Conservation (phyloP, 2,329 filamentous ascomycete species). For the Aspergillus fijiensis region DNA sequence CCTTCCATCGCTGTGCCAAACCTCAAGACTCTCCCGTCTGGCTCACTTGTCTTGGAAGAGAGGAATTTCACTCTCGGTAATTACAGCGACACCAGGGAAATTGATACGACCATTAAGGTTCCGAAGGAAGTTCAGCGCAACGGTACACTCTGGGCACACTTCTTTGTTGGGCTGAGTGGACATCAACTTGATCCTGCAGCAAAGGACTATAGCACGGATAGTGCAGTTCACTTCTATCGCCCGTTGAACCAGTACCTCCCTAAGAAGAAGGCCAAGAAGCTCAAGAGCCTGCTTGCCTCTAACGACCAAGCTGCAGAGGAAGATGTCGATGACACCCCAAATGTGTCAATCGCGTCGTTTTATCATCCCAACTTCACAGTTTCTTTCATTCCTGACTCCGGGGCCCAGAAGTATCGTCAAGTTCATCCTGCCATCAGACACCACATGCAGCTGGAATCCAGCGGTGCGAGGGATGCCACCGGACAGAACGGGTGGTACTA, state of each 20-base stretch:
- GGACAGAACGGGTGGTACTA: constrained; percentile 93
- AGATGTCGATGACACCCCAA: constrained; percentile 55
- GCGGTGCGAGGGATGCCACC: constrained; percentile 74
- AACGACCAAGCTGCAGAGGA: constrained; percentile 51
- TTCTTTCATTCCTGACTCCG: constrained; percentile 78
- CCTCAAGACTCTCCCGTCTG: constrained; percentile 63
- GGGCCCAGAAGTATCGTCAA: constrained; percentile 64
- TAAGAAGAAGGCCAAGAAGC: constrained; percentile 88
- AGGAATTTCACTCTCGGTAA: constrained; percentile 76
- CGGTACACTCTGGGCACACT: constrained; percentile 91
- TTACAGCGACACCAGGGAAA: constrained; percentile 72
- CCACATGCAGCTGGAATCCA: constrained; percentile 76
- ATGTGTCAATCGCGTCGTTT: constrained; percentile 76
- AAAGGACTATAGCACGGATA: constrained; percentile 68
- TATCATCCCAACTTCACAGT: constrained; percentile 95
- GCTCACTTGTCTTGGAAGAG: constrained; percentile 75
- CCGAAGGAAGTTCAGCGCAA: constrained; percentile 83
- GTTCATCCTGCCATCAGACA: constrained; percentile 73
- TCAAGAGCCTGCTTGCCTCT: constrained; percentile 72
- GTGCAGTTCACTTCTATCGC: constrained; percentile 79
- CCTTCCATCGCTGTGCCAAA: constrained; percentile 65
- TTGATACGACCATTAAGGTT: constrained; percentile 74
- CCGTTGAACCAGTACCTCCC: constrained; percentile 86
- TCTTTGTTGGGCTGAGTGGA: constrained; percentile 79
- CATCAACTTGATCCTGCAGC: constrained; percentile 72